Percentiles rank a stretch among this genome's conserved stretches.
Evolutionary conservation across 495 filamentous ascomycete genomes (phyloP).

Genomic region (Tuber brumale): DNA sequence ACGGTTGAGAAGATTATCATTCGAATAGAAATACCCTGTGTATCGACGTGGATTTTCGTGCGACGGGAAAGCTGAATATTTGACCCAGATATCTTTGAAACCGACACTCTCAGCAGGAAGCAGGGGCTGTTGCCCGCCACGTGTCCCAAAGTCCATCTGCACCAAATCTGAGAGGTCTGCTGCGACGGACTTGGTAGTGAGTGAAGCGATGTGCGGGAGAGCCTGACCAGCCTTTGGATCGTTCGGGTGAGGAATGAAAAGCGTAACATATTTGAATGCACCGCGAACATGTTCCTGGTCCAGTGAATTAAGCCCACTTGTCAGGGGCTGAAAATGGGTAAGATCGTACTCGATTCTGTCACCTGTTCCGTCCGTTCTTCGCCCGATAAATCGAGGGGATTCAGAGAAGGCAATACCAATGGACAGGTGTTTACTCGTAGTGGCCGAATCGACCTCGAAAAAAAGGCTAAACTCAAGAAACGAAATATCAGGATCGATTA

Average conservation of each 20-base stretch:
- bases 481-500: neutral
- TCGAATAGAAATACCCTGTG: conserved; percentile 49
- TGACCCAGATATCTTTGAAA: conserved; percentile 41
- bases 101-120: conserved; percentile 19
- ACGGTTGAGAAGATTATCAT: conserved; percentile 49
- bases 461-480: neutral
- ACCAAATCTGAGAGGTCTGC: neutral
- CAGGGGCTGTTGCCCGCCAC: conserved; percentile 25
- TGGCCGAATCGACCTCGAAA: conserved; percentile 25
- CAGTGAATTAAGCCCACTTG: conserved; percentile 42
- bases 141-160: neutral
- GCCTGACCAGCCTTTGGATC: conserved; percentile 32
- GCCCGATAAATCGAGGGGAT: conserved; percentile 42
- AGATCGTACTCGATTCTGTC: conserved; percentile 41
- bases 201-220: conserved; percentile 7
- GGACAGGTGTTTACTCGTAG: conserved; percentile 32
- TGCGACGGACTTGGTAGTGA: conserved; percentile 11
- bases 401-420: conserved; percentile 44
- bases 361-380: conserved; percentile 41
- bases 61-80: conserved; percentile 44
- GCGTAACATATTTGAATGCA: conserved; percentile 45
- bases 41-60: conserved; percentile 45
- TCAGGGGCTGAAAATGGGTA: conserved; percentile 37
- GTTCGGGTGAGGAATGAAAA: conserved; percentile 34
- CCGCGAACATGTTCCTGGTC: conserved; percentile 42